Evolutionary conservation across 306 rosid species (phyloP).

Genomic region (Dalbergia cultrata): DNA sequence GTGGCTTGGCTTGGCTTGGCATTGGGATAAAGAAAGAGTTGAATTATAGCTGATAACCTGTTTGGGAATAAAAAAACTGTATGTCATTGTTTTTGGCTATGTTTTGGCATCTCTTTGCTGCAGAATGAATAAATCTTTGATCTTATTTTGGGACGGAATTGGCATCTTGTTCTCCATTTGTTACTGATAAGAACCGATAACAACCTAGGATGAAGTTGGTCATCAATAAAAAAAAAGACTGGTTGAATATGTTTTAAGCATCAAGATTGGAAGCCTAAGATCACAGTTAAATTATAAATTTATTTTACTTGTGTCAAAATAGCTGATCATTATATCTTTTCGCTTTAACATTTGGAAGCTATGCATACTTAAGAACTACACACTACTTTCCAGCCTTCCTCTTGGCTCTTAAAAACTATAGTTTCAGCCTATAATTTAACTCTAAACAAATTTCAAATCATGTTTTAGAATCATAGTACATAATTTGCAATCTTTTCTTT

Average conservation of each 20-base stretch:
- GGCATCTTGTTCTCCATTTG: slow-evolving; percentile 1
- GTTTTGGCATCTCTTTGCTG: not conserved
- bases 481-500: slow-evolving; percentile 15
- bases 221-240: not conserved
- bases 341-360: slow-evolving; percentile 9
- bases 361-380: not conserved
- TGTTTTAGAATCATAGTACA: slow-evolving; percentile 11
- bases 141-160: slow-evolving; percentile 5
- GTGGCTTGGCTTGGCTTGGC: slow-evolving; percentile 17
- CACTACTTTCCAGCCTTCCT: not conserved
- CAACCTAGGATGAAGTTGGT: slow-evolving; percentile 23
- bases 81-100: not conserved
- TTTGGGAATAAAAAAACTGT: slow-evolving; percentile 14
- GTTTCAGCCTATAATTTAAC: slow-evolving; percentile 14
- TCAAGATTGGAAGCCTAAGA: slow-evolving; percentile 10
- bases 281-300: not conserved
- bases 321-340: not conserved
- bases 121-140: not conserved
- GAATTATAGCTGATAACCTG: slow-evolving; percentile 23
- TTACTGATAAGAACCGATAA: slow-evolving; percentile 43
- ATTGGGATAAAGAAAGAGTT: not conserved
- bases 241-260: slow-evolving; percentile 18
- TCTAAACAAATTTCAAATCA: not conserved
- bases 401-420: slow-evolving; percentile 14
- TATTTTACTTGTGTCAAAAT: not conserved